phyloP scores from a whole-genome alignment of 2,329 filamentous ascomycete genomes.

The Calycina herbarum region DNA sequence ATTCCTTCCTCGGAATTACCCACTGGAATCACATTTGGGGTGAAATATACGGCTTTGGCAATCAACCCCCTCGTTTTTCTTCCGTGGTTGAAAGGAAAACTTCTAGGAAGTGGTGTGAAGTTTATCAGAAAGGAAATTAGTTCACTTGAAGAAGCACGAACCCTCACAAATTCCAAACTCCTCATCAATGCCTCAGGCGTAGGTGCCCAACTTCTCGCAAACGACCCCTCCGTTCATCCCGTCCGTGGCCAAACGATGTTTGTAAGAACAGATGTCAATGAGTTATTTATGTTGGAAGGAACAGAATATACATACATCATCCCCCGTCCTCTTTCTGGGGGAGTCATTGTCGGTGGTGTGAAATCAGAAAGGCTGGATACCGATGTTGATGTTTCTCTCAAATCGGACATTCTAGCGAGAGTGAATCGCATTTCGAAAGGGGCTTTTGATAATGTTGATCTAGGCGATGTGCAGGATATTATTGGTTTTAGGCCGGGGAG shows the following conservation, averaged over 20 bases:
- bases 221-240: conserved; percentile 24
- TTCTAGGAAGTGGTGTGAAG: conserved; percentile 25
- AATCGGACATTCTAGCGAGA: conserved; percentile 29
- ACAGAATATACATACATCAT: conserved; percentile 34
- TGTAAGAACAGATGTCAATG: conserved; percentile 25
- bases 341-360: conserved; percentile 32
- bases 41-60: conserved; percentile 28
- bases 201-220: conserved; percentile 24
- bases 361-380: conserved; percentile 31
- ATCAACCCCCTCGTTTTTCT: conserved; percentile 30
- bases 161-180: conserved; percentile 20
- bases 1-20: conserved; percentile 23
- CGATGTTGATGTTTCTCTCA: conserved; percentile 27
- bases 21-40: conserved; percentile 20
- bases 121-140: conserved; percentile 25
- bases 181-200: conserved; percentile 32
- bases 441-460: conserved; percentile 27
- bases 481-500: conserved; percentile 32
- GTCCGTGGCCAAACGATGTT: conserved; percentile 34
- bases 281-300: conserved; percentile 29
- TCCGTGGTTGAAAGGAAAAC: conserved; percentile 26
- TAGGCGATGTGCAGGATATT: conserved; percentile 25
- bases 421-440: conserved; percentile 30
- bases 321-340: conserved; percentile 26
- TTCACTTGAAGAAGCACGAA: conserved; percentile 20